phyloP scores from a whole-genome alignment of 2,329 filamentous ascomycete species.

The Cladosporium austrohemisphaericum region DNA sequence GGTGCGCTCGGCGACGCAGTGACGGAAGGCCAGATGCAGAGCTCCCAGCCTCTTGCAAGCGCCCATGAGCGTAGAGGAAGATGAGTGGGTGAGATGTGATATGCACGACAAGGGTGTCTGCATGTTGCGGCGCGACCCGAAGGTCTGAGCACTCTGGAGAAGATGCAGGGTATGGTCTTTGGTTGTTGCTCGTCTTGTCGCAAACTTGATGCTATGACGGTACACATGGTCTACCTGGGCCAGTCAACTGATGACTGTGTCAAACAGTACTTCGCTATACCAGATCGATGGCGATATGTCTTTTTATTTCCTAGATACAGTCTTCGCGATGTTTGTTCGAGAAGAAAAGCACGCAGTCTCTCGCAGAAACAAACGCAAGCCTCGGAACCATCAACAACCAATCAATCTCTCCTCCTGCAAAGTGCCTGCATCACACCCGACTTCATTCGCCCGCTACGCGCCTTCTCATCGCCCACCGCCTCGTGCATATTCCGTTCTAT shows the following conservation, averaged over 20 bases:
- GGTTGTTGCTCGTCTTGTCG: no score
- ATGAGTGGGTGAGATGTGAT: conserved; percentile 10
- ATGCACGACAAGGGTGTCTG: conserved; percentile 13
- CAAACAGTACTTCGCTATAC: no score
- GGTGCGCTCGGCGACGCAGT: conserved; percentile 1
- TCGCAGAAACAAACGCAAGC: no score
- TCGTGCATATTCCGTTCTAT: conserved; percentile 10
- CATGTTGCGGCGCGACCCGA: conserved; percentile 10
- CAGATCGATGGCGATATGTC: no score
- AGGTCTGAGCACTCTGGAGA: neutral
- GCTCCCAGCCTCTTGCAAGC: conserved; percentile 13
- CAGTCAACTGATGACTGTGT: no score
- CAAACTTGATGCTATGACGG: no score
- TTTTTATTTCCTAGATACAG: no score
- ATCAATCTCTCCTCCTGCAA: neutral
- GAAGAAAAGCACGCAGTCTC: no score
- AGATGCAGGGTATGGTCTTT: neutral
- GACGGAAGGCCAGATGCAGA: conserved; percentile 6
- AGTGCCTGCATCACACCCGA: conserved; percentile 4
- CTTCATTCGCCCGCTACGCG: conserved; percentile 15
- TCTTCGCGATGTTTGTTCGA: no score
- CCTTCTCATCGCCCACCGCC: conserved; percentile 10
- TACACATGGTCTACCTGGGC: no score
- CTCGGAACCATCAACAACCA: no score
- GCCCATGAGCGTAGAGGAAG: neutral